Evolutionary conservation across 345 rosid genomes (phyloP).

Genomic region (Eucalyptus viminalis): DNA sequence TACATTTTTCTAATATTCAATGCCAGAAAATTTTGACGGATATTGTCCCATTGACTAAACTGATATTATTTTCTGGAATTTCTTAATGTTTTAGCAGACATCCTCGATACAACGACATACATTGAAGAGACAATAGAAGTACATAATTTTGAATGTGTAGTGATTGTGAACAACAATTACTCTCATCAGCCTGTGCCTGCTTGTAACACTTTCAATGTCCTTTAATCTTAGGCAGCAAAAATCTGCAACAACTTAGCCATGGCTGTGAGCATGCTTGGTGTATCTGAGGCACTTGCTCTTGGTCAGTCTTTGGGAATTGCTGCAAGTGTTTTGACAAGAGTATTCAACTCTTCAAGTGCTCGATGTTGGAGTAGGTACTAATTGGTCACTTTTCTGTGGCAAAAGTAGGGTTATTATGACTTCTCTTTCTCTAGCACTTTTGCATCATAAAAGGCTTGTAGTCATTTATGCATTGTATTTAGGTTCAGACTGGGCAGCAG

Average conservation of each 20-base stretch:
- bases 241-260: constrained; percentile 89
- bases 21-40: background rate
- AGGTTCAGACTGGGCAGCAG: background rate
- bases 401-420: background rate
- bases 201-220: background rate
- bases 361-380: constrained; percentile 89
- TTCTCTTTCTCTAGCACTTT: background rate
- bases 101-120: background rate
- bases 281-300: constrained; percentile 85
- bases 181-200: background rate
- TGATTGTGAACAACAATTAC: background rate
- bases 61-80: background rate
- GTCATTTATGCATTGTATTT: background rate
- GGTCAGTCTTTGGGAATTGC: constrained; percentile 79
- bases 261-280: constrained; percentile 93
- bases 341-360: constrained; percentile 83
- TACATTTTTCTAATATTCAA: background rate
- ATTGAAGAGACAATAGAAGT: background rate
- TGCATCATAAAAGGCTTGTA: background rate
- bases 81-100: background rate
- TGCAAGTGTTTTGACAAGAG: constrained; percentile 54
- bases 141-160: background rate
- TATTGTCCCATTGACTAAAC: background rate
- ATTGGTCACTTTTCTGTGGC: background rate
- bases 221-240: constrained; percentile 64